Conservation (phyloP, 2,329 filamentous ascomycete genomes). For the Nigrospora osmanthi region DNA sequence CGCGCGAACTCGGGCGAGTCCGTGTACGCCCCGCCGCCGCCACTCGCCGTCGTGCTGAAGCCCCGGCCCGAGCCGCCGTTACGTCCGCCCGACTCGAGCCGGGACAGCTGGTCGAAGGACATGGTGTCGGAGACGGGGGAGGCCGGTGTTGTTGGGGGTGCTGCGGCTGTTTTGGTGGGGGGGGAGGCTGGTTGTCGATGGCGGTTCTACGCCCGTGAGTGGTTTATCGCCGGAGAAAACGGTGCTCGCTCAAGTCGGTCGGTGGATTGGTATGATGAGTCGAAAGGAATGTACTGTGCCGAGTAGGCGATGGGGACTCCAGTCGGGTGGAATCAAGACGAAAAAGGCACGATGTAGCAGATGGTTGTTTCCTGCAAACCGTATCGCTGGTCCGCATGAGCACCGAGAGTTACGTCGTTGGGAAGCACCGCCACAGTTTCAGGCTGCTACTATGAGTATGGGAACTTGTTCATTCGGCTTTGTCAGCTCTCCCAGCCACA, state of each 20-base stretch:
- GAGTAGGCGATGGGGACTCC: not conserved
- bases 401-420: not conserved
- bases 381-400: not conserved
- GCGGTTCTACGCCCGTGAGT: not conserved
- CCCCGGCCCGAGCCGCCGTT: constrained; percentile 40
- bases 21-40: constrained; percentile 62
- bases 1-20: constrained; percentile 90
- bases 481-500: not conserved
- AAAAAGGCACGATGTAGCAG: not conserved
- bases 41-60: constrained; percentile 46
- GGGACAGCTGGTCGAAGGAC: constrained; percentile 86
- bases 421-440: not conserved
- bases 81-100: constrained; percentile 67
- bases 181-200: not conserved
- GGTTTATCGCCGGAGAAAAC: not conserved
- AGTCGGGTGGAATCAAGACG: not conserved
- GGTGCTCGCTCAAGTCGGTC: too few species aligned
- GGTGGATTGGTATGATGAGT: not conserved
- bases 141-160: too few species aligned
- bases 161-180: not conserved
- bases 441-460: not conserved
- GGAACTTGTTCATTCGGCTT: not conserved
- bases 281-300: not conserved
- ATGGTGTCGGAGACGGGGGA: constrained; percentile 39
- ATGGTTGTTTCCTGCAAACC: not conserved